Evolutionary conservation across 225 moss, liverwort and hornwort genomes (phyloP).

Genomic region (Straminergon stramineum): DNA sequence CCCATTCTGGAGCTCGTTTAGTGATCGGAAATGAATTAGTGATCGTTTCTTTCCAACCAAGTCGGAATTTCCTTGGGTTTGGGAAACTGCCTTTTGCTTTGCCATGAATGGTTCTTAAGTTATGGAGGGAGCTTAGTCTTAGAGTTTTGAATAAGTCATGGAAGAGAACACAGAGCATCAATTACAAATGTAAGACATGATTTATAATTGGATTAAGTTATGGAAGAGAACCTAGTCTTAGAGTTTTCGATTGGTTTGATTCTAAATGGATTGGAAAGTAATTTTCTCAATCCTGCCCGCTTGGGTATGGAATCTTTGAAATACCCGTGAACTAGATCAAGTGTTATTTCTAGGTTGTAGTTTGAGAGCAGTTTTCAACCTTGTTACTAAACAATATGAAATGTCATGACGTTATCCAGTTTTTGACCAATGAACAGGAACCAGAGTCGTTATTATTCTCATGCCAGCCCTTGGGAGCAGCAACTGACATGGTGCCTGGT

Average conservation of each 20-base stretch:
- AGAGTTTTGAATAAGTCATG: too few species aligned
- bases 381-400: not conserved
- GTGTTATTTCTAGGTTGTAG: not conserved
- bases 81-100: not conserved
- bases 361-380: not conserved
- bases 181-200: too few species aligned
- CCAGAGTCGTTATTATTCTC: not conserved
- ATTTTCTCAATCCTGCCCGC: too few species aligned
- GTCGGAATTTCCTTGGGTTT: not conserved
- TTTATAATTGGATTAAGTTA: too few species aligned
- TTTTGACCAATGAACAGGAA: not conserved
- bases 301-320: not conserved
- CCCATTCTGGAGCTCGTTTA: not conserved
- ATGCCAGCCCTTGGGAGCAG: not conserved
- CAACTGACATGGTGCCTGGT: not conserved
- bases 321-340: not conserved
- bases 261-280: too few species aligned
- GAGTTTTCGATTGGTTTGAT: too few species aligned
- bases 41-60: not conserved
- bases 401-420: not conserved
- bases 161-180: too few species aligned
- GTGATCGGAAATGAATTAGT: not conserved
- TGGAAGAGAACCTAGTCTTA: not conserved
- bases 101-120: too few species aligned
- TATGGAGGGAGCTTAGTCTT: not conserved